Conservation (phyloP, 1,139 yeast species). For the Blastobotrys elegans region DNA sequence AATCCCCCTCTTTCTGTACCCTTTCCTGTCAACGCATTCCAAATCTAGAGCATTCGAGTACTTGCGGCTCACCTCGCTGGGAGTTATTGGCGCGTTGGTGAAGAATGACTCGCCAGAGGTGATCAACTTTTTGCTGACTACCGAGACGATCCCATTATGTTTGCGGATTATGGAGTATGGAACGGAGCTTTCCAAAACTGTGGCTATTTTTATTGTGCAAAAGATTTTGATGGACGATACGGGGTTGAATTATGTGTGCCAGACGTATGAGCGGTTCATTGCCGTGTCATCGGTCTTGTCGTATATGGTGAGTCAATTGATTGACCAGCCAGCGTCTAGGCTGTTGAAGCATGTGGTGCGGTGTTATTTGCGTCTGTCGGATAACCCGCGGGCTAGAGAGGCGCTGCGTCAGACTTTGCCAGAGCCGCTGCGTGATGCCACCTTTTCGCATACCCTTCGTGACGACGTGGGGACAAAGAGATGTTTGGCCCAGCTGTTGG, state of each 20-base stretch:
- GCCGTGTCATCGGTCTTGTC: constrained; percentile 89
- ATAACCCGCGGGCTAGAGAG: constrained; percentile 84
- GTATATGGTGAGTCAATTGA: constrained; percentile 83
- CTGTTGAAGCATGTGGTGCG: constrained; percentile 89
- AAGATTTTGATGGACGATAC: constrained; percentile 87
- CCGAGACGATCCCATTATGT: constrained; percentile 94
- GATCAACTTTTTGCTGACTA: constrained; percentile 79
- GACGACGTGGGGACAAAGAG: constrained; percentile 88
- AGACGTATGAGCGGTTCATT: constrained; percentile 88
- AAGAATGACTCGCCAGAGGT: constrained; percentile 96
- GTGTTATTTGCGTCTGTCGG: constrained; percentile 86
- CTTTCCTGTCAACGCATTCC: constrained; percentile 87
- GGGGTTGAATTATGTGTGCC: constrained; percentile 88
- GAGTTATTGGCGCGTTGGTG: constrained; percentile 95
- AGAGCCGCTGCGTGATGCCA: constrained; percentile 83
- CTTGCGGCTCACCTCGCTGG: constrained; percentile 83
- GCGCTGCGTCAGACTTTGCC: constrained; percentile 83
- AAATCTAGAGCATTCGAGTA: constrained; percentile 92
- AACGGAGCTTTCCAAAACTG: constrained; percentile 89
- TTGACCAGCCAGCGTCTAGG: constrained; percentile 67
- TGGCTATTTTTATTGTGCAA: constrained; percentile 91
- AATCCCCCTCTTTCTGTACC: constrained; percentile 85
- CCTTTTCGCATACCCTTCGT: constrained; percentile 70
- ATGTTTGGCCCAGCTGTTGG: constrained; percentile 76
- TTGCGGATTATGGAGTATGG: constrained; percentile 93